Percentiles rank a stretch among this genome's conserved stretches.
These are phyloP conservation scores for Leptomonas seymouri DNA, from an alignment of 208 protist genomes.

Conservation along the genomic window DNA sequence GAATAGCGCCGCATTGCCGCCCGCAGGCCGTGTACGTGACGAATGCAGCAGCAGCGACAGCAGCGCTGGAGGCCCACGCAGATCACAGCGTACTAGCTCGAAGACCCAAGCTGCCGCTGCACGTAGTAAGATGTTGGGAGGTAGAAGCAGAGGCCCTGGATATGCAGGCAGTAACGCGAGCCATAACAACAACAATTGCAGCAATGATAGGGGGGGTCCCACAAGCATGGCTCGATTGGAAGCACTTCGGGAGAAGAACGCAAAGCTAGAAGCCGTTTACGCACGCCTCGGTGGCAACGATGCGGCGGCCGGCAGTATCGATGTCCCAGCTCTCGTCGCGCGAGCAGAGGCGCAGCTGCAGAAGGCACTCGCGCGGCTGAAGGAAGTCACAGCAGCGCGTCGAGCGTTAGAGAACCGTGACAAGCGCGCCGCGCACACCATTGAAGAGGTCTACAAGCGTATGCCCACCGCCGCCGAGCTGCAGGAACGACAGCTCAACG, in stretches of 20 bases:
- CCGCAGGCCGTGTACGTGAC: neutral
- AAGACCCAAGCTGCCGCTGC: neutral
- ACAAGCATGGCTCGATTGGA: constrained; percentile 19
- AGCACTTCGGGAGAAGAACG: constrained; percentile 38
- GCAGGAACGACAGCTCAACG: constrained; percentile 57
- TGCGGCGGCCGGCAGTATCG: constrained; percentile 16
- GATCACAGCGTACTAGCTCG: constrained; percentile 2
- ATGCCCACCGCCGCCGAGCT: constrained; percentile 42
- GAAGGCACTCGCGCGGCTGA: constrained; percentile 41
- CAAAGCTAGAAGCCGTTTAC: constrained; percentile 31
- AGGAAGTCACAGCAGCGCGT: constrained; percentile 39
- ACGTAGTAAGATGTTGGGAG: neutral
- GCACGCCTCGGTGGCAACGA: constrained; percentile 34
- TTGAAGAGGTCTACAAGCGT: constrained; percentile 52
- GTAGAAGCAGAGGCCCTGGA: constrained; percentile 40
- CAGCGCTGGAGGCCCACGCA: neutral
- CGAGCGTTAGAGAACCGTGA: constrained; percentile 56
- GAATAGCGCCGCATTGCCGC: neutral
- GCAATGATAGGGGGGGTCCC: constrained; percentile 10
- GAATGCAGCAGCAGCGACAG: neutral
- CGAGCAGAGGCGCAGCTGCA: constrained; percentile 55
- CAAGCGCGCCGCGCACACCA: constrained; percentile 65
- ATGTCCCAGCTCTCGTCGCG: constrained; percentile 39
- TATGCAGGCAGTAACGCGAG: no score
- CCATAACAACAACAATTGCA: neutral